Evolutionary conservation across 805 yeast genomes (phyloP).

Genomic region (Schwanniomyces sp.): DNA sequence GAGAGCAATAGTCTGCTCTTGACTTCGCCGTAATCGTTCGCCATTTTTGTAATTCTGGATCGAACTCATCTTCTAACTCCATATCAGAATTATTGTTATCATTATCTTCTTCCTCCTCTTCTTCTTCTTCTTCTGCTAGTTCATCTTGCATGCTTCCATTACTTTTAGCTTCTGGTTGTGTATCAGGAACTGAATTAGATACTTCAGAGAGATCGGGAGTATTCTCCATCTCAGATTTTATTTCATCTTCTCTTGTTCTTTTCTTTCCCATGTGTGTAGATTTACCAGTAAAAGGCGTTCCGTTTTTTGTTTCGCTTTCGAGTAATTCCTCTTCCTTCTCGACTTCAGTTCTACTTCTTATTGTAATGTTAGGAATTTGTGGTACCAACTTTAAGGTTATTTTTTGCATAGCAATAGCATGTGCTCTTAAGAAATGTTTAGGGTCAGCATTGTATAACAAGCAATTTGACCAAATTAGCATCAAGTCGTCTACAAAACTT

Average conservation of each 20-base stretch:
- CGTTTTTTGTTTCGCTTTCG: conserved; percentile 16
- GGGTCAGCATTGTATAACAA: conserved; percentile 93
- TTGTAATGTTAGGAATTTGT: conserved; percentile 82
- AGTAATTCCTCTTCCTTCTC: conserved; percentile 59
- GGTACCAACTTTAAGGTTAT: conserved; percentile 76
- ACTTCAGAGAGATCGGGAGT: conserved; percentile 16
- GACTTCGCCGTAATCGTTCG: conserved; percentile 76
- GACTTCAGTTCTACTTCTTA: conserved; percentile 70
- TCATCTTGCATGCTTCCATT: conserved; percentile 19
- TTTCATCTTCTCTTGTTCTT: conserved; percentile 33
- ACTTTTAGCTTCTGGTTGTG: conserved; percentile 14
- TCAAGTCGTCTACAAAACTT: conserved; percentile 91
- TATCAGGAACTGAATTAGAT: conserved; percentile 5
- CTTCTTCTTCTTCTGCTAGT: conserved; percentile 39
- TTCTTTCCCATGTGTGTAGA: conserved; percentile 42
- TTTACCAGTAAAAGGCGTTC: conserved; percentile 35
- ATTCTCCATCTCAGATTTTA: conserved; percentile 27
- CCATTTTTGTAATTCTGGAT: conserved; percentile 82
- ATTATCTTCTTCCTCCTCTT: conserved; percentile 42
- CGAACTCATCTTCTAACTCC: conserved; percentile 63
- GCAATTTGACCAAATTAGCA: conserved; percentile 95
- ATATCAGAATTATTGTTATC: conserved; percentile 38
- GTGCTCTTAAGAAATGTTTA: conserved; percentile 82
- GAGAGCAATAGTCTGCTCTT: conserved; percentile 70
- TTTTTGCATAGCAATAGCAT: conserved; percentile 95